These are phyloP conservation scores for Mycena galericulata DNA, from an alignment of 768 basidiomycete genomes.

Conservation along the genomic window DNA sequence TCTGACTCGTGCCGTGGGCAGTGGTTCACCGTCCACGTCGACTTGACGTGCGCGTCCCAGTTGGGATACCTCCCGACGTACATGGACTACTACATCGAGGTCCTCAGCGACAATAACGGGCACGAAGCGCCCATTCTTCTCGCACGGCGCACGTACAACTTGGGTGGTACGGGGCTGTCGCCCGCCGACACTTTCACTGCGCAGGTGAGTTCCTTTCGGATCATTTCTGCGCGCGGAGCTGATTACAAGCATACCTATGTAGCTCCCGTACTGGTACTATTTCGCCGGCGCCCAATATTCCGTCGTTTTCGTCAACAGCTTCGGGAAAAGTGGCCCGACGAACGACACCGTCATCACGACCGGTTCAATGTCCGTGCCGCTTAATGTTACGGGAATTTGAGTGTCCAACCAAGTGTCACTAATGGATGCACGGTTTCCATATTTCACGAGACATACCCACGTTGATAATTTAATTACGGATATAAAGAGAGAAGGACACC, in stretches of 20 bases:
- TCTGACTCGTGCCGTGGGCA: background rate
- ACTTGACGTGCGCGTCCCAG: background rate
- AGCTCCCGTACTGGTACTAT: slow-evolving; percentile 4
- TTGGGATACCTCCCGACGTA: slow-evolving; percentile 15
- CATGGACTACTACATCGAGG: slow-evolving; percentile 18
- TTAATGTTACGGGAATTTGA: background rate
- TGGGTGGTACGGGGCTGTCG: background rate
- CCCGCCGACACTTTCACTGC: too few species aligned
- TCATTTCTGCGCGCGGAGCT: too few species aligned
- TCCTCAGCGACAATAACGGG: slow-evolving; percentile 14
- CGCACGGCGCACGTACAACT: background rate
- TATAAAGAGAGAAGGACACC: too few species aligned
- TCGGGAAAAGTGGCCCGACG: background rate
- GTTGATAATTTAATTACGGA: too few species aligned
- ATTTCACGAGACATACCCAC: too few species aligned
- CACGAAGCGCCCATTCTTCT: slow-evolving; percentile 10
- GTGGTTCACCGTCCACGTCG: slow-evolving; percentile 15
- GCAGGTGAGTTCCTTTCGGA: too few species aligned
- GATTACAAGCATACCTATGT: too few species aligned
- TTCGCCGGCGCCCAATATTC: slow-evolving; percentile 6
- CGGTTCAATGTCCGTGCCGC: background rate
- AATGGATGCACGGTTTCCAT: too few species aligned
- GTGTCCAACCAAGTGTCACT: background rate
- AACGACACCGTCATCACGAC: slow-evolving; percentile 2
- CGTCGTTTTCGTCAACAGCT: background rate